Evolutionary conservation across 768 basidiomycete species (phyloP).

Genomic region (Leccinellum rugosiceps): DNA sequence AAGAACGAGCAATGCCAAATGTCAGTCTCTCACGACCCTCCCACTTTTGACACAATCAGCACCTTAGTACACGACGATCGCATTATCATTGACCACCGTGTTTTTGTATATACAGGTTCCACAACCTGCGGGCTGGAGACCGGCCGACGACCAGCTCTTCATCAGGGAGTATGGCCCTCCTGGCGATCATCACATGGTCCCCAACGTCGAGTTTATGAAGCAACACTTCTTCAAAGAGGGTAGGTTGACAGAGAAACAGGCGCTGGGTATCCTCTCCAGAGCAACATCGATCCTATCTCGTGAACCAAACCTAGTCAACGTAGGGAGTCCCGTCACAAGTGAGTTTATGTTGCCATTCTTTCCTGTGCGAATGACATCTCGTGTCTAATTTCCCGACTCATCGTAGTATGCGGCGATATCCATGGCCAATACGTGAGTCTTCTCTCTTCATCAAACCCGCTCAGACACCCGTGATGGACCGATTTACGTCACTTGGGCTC

Average conservation of each 20-base stretch:
- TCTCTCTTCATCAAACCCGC: conserved; percentile 84
- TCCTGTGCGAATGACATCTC: conserved; percentile 5
- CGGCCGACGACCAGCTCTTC: conserved; percentile 76
- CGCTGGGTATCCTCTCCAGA: conserved; percentile 73
- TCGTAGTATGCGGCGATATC: conserved; percentile 90
- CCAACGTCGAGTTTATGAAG: conserved; percentile 78
- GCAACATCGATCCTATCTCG: conserved; percentile 61
- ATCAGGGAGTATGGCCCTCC: conserved; percentile 41
- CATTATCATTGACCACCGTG: conserved; percentile 23
- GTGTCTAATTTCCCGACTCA: conserved; percentile 1
- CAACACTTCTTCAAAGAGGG: conserved; percentile 90
- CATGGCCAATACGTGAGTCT: conserved; percentile 90
- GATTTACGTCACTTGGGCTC: not conserved
- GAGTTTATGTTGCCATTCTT: conserved; percentile 29
- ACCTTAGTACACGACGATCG: conserved; percentile 15
- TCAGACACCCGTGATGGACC: conserved; percentile 37
- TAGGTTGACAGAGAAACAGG: conserved; percentile 77
- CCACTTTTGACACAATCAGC: conserved; percentile 8
- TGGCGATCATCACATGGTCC: conserved; percentile 43
- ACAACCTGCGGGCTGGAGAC: conserved; percentile 58
- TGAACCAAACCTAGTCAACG: conserved; percentile 84
- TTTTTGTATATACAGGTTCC: conserved; percentile 51
- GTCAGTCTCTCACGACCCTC: conserved; percentile 30
- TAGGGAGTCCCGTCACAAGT: conserved; percentile 91
- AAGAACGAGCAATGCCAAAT: conserved; percentile 30